A percentile compares a stretch with the other conserved stretches of the same genome.
Conservation (phyloP, 768 basidiomycete genomes). For the Auricularia heimuer region DNA sequence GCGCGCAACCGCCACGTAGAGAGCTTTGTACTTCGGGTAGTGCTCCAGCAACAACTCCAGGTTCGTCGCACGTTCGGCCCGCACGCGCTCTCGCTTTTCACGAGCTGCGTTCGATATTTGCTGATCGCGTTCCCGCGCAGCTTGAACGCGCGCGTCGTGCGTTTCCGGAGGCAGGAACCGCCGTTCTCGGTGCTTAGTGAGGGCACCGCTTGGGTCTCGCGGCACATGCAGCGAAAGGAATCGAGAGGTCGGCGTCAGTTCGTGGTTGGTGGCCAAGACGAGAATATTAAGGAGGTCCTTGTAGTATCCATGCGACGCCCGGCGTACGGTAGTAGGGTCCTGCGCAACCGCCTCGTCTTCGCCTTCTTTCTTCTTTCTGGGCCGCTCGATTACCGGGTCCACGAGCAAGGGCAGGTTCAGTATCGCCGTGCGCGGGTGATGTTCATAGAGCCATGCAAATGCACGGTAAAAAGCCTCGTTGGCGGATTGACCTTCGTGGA, state of each 20-base stretch:
- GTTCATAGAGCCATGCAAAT: constrained; percentile 58
- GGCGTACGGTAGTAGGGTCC: constrained; percentile 6
- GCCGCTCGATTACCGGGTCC: constrained; percentile 37
- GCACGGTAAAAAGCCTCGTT: constrained; percentile 49
- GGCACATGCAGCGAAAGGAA: constrained; percentile 12
- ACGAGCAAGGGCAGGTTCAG: constrained; percentile 46
- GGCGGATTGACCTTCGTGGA: constrained; percentile 59
- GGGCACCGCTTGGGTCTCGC: neutral
- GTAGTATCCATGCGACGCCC: constrained; percentile 54
- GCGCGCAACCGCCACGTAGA: constrained; percentile 53
- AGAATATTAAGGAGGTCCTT: constrained; percentile 67
- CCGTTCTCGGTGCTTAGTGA: neutral
- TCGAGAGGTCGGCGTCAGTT: constrained; percentile 25
- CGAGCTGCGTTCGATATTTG: constrained; percentile 7
- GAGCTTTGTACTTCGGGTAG: constrained; percentile 45
- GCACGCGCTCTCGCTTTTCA: constrained; percentile 10
- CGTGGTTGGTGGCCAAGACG: constrained; percentile 43
- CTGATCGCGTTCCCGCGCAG: neutral
- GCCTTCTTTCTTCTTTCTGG: constrained; percentile 7
- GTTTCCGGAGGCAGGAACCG: neutral
- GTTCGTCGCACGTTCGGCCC: neutral
- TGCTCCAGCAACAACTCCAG: constrained; percentile 12
- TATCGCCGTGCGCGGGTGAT: constrained; percentile 64
- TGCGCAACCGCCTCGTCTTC: constrained; percentile 6
- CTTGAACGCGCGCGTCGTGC: neutral